phyloP scores from a whole-genome alignment of 208 protist species.

The Leishmania arabica region DNA sequence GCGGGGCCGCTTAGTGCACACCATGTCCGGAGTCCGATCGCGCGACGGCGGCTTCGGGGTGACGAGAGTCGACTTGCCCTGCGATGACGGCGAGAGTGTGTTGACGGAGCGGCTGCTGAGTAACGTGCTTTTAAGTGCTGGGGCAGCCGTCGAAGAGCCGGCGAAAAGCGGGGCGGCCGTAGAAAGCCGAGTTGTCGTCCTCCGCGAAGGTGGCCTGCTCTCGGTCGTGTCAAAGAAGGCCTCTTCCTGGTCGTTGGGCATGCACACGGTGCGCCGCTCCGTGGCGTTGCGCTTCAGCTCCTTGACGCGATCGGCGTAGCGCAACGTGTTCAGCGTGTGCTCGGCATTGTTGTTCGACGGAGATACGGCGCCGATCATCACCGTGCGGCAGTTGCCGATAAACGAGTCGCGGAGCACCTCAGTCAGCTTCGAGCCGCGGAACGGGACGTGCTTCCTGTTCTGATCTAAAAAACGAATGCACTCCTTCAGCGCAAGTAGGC shows the following conservation, averaged over 20 bases:
- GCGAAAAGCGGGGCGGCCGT: conserved; percentile 9
- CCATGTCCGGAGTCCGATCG: conserved; percentile 26
- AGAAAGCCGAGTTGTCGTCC: conserved; percentile 9
- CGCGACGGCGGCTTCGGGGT: conserved; percentile 19
- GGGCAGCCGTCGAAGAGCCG: background rate
- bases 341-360: conserved; percentile 79
- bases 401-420: conserved; percentile 89
- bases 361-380: conserved; percentile 94
- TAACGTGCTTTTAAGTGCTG: conserved; percentile 21
- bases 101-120: conserved; percentile 33
- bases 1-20: conserved; percentile 28
- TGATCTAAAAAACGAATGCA: conserved; percentile 85
- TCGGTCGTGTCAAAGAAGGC: conserved; percentile 38
- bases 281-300: conserved; percentile 71
- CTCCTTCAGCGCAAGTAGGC: conserved; percentile 85
- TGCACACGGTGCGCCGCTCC: conserved; percentile 31
- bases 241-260: conserved; percentile 31
- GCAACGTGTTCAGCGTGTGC: conserved; percentile 83
- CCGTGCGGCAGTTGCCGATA: conserved; percentile 91
- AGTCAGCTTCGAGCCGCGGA: conserved; percentile 94
- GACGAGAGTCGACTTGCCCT: conserved; percentile 3
- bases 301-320: conserved; percentile 89
- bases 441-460: conserved; percentile 87
- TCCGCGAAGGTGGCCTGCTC: conserved; percentile 21
- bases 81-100: conserved; percentile 1